A percentile compares a stretch with the other conserved stretches of the same genome.
Conservation (phyloP, 305 asterid species). For the Stenogyne calaminthoides region DNA sequence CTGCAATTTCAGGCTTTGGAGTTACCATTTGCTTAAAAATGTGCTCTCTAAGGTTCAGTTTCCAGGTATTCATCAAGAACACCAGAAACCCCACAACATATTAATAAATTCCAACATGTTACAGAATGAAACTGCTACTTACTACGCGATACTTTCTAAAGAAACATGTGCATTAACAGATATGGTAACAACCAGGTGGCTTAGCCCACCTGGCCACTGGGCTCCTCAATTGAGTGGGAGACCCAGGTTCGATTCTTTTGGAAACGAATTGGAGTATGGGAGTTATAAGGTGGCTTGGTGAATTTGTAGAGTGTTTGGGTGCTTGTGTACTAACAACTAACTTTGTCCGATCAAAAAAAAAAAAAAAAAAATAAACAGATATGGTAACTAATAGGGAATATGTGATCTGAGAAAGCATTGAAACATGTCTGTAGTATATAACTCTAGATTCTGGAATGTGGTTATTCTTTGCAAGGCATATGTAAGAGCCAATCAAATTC, state of each 20-base stretch:
- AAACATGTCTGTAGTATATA: conserved; percentile 3
- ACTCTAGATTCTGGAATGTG: neutral
- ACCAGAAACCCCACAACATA: neutral
- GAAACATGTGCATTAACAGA: neutral
- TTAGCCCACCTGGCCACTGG: no score
- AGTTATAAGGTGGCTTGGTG: no score
- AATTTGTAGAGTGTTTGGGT: no score
- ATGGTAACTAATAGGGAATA: neutral
- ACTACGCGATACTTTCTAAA: neutral
- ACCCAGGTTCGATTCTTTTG: no score
- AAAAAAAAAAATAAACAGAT: no score
- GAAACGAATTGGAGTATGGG: no score
- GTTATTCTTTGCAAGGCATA: neutral
- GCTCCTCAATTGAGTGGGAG: no score
- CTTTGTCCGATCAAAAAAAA: no score
- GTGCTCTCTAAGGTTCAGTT: neutral
- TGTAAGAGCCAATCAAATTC: neutral
- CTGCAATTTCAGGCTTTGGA: conserved; percentile 1
- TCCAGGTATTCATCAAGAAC: neutral
- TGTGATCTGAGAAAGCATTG: neutral
- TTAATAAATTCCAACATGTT: neutral
- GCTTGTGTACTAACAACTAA: no score
- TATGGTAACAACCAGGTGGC: no score
- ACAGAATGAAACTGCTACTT: neutral
- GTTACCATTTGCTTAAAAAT: neutral